These are phyloP conservation scores for Penicillium goetzii DNA, from an alignment of 495 filamentous ascomycete species.

Conservation along the genomic window DNA sequence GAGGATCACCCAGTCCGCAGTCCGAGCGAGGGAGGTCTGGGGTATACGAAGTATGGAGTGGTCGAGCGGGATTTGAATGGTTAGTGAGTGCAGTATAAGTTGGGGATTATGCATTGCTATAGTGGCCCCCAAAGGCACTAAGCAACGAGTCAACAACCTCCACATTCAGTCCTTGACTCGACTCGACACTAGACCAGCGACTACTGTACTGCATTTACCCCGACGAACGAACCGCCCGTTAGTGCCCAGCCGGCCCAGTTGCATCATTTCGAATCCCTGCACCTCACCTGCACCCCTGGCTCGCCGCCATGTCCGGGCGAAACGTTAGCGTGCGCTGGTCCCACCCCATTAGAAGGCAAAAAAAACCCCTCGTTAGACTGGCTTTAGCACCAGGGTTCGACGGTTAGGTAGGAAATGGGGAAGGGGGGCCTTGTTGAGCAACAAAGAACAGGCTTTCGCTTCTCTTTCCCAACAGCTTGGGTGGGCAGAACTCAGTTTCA, in stretches of 20 bases:
- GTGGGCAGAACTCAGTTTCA: slow-evolving; percentile 19
- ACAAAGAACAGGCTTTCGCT: slow-evolving; percentile 9
- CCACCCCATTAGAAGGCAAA: slow-evolving; percentile 22
- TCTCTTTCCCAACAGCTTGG: slow-evolving; percentile 12
- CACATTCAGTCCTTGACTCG: neutral
- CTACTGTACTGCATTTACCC: neutral
- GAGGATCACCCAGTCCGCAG: neutral
- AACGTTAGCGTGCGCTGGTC: slow-evolving; percentile 15
- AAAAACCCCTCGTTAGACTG: neutral
- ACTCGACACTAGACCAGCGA: slow-evolving; percentile 6
- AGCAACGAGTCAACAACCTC: neutral
- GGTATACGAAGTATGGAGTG: slow-evolving; percentile 1
- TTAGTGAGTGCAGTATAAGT: neutral
- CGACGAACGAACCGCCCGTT: slow-evolving; percentile 5
- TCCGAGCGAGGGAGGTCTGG: neutral
- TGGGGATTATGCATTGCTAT: neutral
- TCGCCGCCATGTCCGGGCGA: slow-evolving; percentile 18
- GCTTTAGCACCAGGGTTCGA: neutral
- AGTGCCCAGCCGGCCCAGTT: neutral
- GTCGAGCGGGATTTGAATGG: neutral
- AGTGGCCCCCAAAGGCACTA: neutral
- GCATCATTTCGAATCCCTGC: neutral
- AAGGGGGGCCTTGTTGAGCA: neutral
- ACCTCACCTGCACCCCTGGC: slow-evolving; percentile 19
- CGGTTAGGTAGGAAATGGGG: neutral